Evolutionary conservation across 805 yeast species (phyloP).

Genomic region (Ogataea corticis): DNA sequence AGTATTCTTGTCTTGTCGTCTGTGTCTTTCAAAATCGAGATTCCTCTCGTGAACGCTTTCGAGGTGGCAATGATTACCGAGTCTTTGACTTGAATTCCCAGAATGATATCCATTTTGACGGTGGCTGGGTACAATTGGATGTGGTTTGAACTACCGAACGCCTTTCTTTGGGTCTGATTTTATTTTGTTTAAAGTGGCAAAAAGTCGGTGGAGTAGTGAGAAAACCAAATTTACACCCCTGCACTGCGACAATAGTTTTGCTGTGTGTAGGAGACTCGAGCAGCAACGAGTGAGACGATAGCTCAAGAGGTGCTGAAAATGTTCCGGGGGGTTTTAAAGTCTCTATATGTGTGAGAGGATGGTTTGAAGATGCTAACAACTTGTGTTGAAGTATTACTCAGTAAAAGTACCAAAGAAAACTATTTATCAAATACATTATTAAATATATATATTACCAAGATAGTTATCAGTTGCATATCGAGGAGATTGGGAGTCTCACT

Average conservation of each 20-base stretch:
- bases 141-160: background rate
- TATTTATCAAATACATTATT: too few species aligned
- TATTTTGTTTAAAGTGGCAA: constrained; percentile 5
- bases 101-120: constrained; percentile 75
- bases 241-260: constrained; percentile 5
- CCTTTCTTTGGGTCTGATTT: background rate
- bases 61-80: constrained; percentile 91
- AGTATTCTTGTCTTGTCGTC: constrained; percentile 81
- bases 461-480: too few species aligned
- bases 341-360: too few species aligned
- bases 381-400: too few species aligned
- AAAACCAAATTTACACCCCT: constrained; percentile 1
- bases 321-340: too few species aligned
- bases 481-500: too few species aligned
- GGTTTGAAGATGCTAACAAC: too few species aligned
- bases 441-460: too few species aligned
- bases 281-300: too few species aligned
- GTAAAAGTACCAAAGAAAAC: too few species aligned
- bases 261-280: background rate
- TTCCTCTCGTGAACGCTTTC: constrained; percentile 89
- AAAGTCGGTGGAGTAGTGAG: constrained; percentile 2
- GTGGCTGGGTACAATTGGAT: background rate
- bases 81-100: constrained; percentile 83
- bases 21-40: constrained; percentile 71
- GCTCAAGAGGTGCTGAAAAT: too few species aligned